A percentile compares a stretch with the other conserved stretches of the same genome.
phyloP scores from a whole-genome alignment of 2,329 filamentous ascomycete species.

The Coniochaeta prunicola region DNA sequence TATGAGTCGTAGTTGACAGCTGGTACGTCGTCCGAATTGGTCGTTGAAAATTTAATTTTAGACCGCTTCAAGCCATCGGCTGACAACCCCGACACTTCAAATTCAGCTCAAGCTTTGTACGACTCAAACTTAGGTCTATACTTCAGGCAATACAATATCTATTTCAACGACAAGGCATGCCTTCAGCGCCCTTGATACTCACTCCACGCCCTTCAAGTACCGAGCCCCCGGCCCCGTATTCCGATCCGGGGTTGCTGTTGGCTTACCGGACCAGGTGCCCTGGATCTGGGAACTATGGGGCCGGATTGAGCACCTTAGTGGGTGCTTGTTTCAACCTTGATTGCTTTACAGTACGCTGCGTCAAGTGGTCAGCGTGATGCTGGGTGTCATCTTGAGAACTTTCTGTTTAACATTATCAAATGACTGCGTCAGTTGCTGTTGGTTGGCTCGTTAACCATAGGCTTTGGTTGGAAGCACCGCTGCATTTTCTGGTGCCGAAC shows the following conservation, averaged over 20 bases:
- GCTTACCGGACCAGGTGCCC: neutral
- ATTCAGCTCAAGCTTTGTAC: neutral
- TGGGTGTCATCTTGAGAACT: neutral
- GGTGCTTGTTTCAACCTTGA: neutral
- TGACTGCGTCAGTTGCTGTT: neutral
- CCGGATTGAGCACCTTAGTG: neutral
- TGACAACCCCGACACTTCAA: neutral
- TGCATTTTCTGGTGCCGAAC: neutral
- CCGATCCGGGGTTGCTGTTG: neutral
- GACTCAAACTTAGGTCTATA: no score
- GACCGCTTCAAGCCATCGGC: neutral
- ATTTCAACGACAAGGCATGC: neutral
- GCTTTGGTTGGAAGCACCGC: neutral
- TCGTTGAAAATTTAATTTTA: neutral
- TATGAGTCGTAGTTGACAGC: neutral
- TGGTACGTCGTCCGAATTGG: neutral
- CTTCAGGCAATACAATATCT: neutral
- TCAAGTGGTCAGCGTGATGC: neutral
- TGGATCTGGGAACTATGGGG: neutral
- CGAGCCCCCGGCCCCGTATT: neutral
- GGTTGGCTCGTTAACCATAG: neutral
- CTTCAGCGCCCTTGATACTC: neutral
- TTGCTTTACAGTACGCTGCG: neutral
- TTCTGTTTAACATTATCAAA: neutral
- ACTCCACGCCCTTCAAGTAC: neutral